Conservation (phyloP, 139 green algal species). For the Haematococcus sp. region DNA sequence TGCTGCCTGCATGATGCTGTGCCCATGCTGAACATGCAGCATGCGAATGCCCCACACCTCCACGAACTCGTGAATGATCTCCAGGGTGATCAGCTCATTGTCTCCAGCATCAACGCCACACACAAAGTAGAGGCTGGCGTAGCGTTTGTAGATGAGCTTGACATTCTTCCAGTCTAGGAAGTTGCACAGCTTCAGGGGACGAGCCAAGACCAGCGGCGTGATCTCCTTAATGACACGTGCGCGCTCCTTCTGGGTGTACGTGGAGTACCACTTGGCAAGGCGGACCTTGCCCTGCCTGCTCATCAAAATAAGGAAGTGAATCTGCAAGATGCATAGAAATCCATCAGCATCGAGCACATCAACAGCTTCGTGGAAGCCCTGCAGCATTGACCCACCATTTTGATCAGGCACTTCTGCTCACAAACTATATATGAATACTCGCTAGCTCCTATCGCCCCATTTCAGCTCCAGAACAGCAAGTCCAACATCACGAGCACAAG, state of each 20-base stretch:
- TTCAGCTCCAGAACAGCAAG: too few species aligned
- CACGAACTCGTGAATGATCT: slow-evolving; percentile 96
- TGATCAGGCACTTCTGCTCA: too few species aligned
- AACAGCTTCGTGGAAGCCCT: too few species aligned
- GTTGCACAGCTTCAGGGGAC: slow-evolving; percentile 93
- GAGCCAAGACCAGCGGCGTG: slow-evolving; percentile 72
- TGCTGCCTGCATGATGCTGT: too few species aligned
- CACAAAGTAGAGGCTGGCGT: slow-evolving; percentile 96
- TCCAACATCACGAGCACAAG: too few species aligned
- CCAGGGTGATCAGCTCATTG: slow-evolving; percentile 87
- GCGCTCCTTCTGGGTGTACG: slow-evolving; percentile 91
- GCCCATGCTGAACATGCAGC: too few species aligned
- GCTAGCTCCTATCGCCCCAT: too few species aligned
- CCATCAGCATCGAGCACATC: too few species aligned
- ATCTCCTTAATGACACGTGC: slow-evolving; percentile 82
- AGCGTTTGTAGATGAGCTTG: slow-evolving; percentile 90
- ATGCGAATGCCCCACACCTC: slow-evolving; percentile 62
- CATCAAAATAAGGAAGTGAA: slow-evolving; percentile 95
- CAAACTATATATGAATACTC: too few species aligned
- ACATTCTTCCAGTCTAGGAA: slow-evolving; percentile 94
- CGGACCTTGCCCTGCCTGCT: slow-evolving; percentile 96
- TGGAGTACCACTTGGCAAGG: slow-evolving; percentile 96
- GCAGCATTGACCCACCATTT: too few species aligned
- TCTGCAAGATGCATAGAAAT: slow-evolving; percentile 49
- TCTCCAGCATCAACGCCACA: slow-evolving; percentile 65